phyloP scores from a whole-genome alignment of 2,329 filamentous ascomycete species.

The Malbranchea zuffiana region DNA sequence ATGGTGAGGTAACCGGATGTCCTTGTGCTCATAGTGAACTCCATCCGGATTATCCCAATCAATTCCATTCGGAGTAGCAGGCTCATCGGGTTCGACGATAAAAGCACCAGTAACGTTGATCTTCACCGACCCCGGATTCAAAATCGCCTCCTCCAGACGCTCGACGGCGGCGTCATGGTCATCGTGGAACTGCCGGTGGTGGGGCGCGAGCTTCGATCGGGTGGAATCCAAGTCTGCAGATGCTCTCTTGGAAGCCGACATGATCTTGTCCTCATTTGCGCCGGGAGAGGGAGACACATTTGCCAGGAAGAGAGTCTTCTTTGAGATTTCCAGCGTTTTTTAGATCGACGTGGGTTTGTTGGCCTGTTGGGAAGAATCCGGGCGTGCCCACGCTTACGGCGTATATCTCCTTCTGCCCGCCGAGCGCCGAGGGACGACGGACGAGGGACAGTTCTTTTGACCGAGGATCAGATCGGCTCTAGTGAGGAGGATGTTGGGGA shows the following conservation, averaged over 20 bases:
- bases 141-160: slow-evolving; percentile 39
- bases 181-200: slow-evolving; percentile 18
- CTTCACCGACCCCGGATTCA: slow-evolving; percentile 59
- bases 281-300: not conserved
- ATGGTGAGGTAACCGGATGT: slow-evolving; percentile 93
- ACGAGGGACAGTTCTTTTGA: not conserved
- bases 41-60: slow-evolving; percentile 47
- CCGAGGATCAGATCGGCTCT: slow-evolving; percentile 5
- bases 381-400: slow-evolving; percentile 36
- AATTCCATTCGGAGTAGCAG: slow-evolving; percentile 19
- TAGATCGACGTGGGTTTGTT: slow-evolving; percentile 5
- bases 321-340: no score
- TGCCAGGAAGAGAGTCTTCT: not conserved
- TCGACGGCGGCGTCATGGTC: slow-evolving; percentile 18
- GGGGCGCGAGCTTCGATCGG: slow-evolving; percentile 17
- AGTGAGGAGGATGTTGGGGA: slow-evolving; percentile 1
- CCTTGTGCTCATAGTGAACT: slow-evolving; percentile 65
- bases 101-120: slow-evolving; percentile 97
- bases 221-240: slow-evolving; percentile 15
- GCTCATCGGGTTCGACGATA: slow-evolving; percentile 64
- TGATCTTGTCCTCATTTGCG: slow-evolving; percentile 15
- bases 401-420: slow-evolving; percentile 37
- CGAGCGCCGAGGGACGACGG: slow-evolving; percentile 11
- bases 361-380: slow-evolving; percentile 5
- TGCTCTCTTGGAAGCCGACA: slow-evolving; percentile 24